Evolutionary conservation across 2,329 filamentous ascomycete genomes (phyloP).

Genomic region (Verticillium nonalfalfae): DNA sequence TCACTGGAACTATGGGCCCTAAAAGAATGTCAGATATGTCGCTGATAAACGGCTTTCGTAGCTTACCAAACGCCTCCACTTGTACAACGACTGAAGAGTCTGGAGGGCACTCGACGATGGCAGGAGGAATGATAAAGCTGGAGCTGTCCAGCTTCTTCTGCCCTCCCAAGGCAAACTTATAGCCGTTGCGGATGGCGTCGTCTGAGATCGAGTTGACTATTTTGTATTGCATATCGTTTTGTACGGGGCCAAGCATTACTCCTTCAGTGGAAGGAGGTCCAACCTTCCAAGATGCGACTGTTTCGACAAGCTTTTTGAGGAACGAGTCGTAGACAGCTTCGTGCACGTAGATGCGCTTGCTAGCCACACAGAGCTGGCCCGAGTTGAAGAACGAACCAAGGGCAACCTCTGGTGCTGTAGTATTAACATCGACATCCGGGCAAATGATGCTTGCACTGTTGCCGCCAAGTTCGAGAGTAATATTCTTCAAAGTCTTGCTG

Average conservation of each 20-base stretch:
- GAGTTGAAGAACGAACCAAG: constrained; percentile 44
- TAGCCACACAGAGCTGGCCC: constrained; percentile 48
- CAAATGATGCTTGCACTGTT: constrained; percentile 55
- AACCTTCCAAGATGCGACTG: neutral
- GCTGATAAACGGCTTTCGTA: neutral
- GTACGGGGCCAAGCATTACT: constrained; percentile 35
- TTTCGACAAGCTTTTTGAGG: constrained; percentile 24
- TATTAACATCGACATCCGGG: constrained; percentile 45
- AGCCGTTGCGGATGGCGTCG: constrained; percentile 5
- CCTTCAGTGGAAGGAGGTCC: constrained; percentile 29
- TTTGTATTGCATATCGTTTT: constrained; percentile 60
- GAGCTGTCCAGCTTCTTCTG: constrained; percentile 17
- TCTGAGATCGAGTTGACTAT: constrained; percentile 42
- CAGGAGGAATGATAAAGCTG: constrained; percentile 48
- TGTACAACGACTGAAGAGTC: constrained; percentile 48
- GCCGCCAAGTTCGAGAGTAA: constrained; percentile 51
- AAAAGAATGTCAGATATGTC: neutral
- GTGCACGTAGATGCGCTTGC: constrained; percentile 56
- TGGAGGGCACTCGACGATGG: constrained; percentile 53
- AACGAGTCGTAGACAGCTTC: constrained; percentile 53
- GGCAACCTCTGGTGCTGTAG: constrained; percentile 28
- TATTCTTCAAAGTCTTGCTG: constrained; percentile 43
- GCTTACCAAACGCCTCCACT: constrained; percentile 39
- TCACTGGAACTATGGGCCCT: constrained; percentile 57
- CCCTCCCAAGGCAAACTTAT: constrained; percentile 27